Evolutionary conservation across 2,329 filamentous ascomycete species (phyloP), one percentile per base, ranked within the genome.

Genomic region (Colletotrichum zoysiae): DNA sequence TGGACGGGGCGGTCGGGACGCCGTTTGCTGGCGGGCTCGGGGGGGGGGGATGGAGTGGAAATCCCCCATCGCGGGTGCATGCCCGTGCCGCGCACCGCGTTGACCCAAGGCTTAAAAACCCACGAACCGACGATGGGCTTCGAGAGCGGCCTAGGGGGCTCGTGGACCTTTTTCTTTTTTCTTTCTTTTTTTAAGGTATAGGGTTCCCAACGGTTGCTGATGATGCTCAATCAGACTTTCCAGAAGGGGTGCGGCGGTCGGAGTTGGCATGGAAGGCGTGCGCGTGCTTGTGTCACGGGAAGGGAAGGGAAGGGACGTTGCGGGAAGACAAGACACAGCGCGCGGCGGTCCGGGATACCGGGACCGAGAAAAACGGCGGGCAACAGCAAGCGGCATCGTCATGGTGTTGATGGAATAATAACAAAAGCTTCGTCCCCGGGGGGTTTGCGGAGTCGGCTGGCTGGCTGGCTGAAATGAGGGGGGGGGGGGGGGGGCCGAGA

Each of bases 181-280:
- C 16, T 26, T 9, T 30, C 20, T 11, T n/a, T n/a, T n/a, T n/a
- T n/a, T n/a, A n/a, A 51, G 26, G 44, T 51, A 61, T 46, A 46
- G 20, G 40, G 26, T 35, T 46, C 62, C 11, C 11, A 23, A 33
- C 26, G 30, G 53, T 6, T 23, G 18, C 12, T 60, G 35, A 26
- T 42, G 38, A 14, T 59, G 30, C 30, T 46, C 53, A 51, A 48
- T 56, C 60, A 66, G 67, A 33, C 48, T 60, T 59, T 59, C 62
- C 33, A 33, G 46, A 48, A 26, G 35, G 16, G 55, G 4, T 33
- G 14, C n/a, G 40, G 14, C n/a, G 40, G 38, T 55, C 51, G 53
- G 33, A 71, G 68, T 65, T 58, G 57, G 59, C 51, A 44, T 59
- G 62, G 58, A 53, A 60, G 57, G 53, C 44, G 42, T 65, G 48